Evolutionary conservation across 192 early-diverging fungal genomes (phyloP), one percentile per base, ranked within the genome.

Genomic region (Linnemannia hyalina): DNA sequence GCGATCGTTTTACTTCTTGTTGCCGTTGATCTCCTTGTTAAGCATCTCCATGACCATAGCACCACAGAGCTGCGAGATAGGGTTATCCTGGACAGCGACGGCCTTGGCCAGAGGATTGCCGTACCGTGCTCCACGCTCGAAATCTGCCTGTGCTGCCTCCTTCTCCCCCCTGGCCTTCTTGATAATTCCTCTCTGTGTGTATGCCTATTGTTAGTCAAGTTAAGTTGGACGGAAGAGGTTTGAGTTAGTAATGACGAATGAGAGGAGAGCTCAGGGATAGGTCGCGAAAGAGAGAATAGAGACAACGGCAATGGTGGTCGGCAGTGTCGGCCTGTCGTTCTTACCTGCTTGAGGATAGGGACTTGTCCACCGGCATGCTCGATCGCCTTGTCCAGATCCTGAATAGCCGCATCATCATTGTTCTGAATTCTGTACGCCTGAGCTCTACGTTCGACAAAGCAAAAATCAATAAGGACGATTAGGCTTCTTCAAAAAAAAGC

Each of bases 161-260:
- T 89, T 70, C 49, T 91, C 88, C 1, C 91, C 91, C 40, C 80
- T 60, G 10, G 85, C 81, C 35, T 88, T 88, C 65, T 84, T 85
- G 55, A 91, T 80, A 23, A 91, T 90, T 15, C 88, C 91, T 55
- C 91, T 76, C 42, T 91, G 91, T 8, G 91, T 91, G 74, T 91
- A 91, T 32, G 91, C 91, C 75, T 91, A 70, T 16, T 73, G 9
- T 73, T 22, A 5, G 49, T 22, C 49, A 52, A 0, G 18, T 52
- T 52, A 16, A 20, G 42, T 35, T 23, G 23, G 32, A 52, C 32
- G 26, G 38, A 22, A 26, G 3, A 60, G 35, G 18, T 52, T 40
- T 16, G 18, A 40, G 46, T 70, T 32, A 65, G 40, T 23, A 32
- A 22, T 42, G 36, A 23, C 6, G 40, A 42, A 42, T 22, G 23